These are phyloP conservation scores for Fraxinus nigra DNA, from an alignment of 305 asterid genomes.

Conservation along the genomic window DNA sequence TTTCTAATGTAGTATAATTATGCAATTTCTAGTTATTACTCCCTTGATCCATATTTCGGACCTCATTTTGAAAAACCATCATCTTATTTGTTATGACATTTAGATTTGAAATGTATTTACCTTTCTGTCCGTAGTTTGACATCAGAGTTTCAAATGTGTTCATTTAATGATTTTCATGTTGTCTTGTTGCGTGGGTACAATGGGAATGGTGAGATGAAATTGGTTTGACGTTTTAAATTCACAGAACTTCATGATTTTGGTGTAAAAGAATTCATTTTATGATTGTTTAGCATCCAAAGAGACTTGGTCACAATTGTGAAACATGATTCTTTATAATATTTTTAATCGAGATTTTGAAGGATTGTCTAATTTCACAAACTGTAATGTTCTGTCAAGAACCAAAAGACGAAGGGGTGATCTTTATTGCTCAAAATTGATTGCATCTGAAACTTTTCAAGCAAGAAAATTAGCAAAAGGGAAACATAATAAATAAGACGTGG, in stretches of 20 bases:
- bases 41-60: background rate
- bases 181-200: background rate
- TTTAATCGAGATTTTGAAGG: background rate
- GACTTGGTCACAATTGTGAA: background rate
- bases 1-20: background rate
- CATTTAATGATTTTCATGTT: background rate
- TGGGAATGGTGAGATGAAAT: background rate
- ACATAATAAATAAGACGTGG: background rate
- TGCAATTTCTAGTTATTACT: background rate
- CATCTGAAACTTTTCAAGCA: background rate
- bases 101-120: background rate
- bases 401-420: background rate
- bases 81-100: background rate
- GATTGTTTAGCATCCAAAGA: background rate
- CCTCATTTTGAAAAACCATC: background rate
- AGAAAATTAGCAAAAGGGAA: background rate
- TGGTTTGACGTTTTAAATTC: background rate
- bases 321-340: background rate
- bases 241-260: background rate
- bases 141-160: background rate
- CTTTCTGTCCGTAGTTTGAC: background rate
- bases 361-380: background rate
- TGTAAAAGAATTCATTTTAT: background rate
- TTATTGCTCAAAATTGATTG: background rate
- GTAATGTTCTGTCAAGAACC: background rate